Base-by-base conservation (phyloP, 2,329 filamentous ascomycete species). In the Xylaria sp. region DNA sequence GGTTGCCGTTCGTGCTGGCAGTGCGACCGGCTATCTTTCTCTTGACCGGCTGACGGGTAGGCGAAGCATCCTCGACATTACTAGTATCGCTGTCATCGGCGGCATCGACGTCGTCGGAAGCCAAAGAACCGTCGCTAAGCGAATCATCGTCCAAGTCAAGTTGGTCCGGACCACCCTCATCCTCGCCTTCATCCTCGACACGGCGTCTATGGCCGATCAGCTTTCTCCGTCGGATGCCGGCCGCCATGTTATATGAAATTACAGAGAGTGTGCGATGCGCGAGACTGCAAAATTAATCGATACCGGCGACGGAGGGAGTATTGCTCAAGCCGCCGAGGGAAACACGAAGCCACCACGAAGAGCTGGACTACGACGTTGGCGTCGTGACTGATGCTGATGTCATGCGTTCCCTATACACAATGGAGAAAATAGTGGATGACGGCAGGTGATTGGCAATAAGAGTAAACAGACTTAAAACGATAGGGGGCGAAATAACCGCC, bases 101-200 rank as follows among this genome's bases (percentile, higher is more conserved):
- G 63, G 82, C 82, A 73, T 89, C 87, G 74, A 88, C 83, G 67
- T 91, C 89, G 69, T 91, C 89, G 77, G 86, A 90, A 68, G 83
- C 82, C 73, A 88, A 81, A 66, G 90, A 91, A 73, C 87, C 89
- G 69, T 91, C 90, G 72, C 87, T 90, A 73, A 89, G 79, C 61
- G 89, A 91, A 78, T 91, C 89, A 74, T 91, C 89, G 73, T 91
- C 89, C 48, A 87, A 78, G 58, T 90, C 89, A 67, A 86, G 81
- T 63, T 83, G 81, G 69, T 88, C 87, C 61, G 81, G 83, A 69
- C 84, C 85, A 73, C 83, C 87, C 72, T 92, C 90, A 73, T 92
- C 91, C 75, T 92, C 91, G 74, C 87, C 90, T 78, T 92, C 90
- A 76, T 92, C 90, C 80, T 90, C 89, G 73, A 89, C 86, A 75